Base-by-base conservation (phyloP, 2,329 filamentous ascomycete species). In the Botrytis aclada region DNA sequence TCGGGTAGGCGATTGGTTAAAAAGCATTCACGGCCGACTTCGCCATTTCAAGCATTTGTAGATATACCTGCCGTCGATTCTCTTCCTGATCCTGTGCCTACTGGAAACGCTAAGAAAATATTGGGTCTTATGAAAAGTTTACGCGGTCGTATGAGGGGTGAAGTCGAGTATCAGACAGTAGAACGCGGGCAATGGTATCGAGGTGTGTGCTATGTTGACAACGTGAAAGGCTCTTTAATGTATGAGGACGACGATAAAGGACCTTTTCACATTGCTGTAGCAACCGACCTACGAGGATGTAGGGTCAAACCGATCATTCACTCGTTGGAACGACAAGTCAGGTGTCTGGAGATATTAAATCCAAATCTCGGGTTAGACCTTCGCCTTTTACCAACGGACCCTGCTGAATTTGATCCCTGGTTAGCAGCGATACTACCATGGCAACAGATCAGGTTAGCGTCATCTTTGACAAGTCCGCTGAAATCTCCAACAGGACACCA, bases 401-500 rank as follows among this genome's bases (percentile, higher is more conserved):
- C 87, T 45, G 87, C 90, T 32, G 92, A 95, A 78, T 88, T 91
- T 76, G 92, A 95, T 77, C 85, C 91, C 34, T 96, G 93, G 93
- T 88, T 95, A 72, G 93, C 93, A 22, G 93, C 93, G 12, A 82
- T 96, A 62, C 85, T 95, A 45, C 93, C 91, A 80, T 96, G 93
- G 93, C 92, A 94, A 80, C 92, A 93, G 75, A 85, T 94, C 74
- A 88, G 88, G 37, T 89, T 82, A n/a, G 81, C 81, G 25, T 72
- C 74, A n/a, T 72, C 77, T 58, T 70, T 75, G 43, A 71, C 75
- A 9, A 76, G 73, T 58, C 74, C 77, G 10, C 72, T 76, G 10
- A 77, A 73, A 64, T 70, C 74, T 61, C 56, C 74, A n/a, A 47
- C 71, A 45, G 25, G 74, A 47, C n/a, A 66, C 43, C 39, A 69